Conservation (phyloP, 2,329 filamentous ascomycete species). For the Fulvia fulva region DNA sequence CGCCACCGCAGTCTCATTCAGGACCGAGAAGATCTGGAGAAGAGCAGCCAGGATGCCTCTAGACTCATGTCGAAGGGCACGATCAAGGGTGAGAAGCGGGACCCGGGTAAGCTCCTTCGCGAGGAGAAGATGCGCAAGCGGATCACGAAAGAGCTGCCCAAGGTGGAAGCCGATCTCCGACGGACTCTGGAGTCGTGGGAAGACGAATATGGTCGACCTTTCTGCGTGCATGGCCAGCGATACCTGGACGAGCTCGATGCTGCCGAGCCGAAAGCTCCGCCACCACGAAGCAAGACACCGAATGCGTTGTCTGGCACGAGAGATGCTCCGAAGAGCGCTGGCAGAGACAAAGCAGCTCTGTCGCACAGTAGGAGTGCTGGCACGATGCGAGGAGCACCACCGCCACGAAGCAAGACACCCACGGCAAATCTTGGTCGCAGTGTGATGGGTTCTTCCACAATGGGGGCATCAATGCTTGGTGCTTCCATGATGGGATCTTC, state of each 20-base stretch:
- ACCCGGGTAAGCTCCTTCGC: slow-evolving; percentile 85
- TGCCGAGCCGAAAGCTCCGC: slow-evolving; percentile 55
- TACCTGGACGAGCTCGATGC: slow-evolving; percentile 82
- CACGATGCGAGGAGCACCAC: slow-evolving; percentile 41
- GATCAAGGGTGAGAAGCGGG: slow-evolving; percentile 81
- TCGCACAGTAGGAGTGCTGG: slow-evolving; percentile 33
- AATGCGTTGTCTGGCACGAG: slow-evolving; percentile 27
- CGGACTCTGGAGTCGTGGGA: slow-evolving; percentile 84
- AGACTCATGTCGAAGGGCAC: slow-evolving; percentile 85
- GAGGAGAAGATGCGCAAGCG: slow-evolving; percentile 99
- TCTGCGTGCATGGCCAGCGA: slow-evolving; percentile 85
- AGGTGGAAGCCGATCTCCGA: slow-evolving; percentile 77
- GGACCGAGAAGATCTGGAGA: slow-evolving; percentile 81
- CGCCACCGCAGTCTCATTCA: slow-evolving; percentile 76
- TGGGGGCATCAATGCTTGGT: slow-evolving; percentile 26
- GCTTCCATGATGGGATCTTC: slow-evolving; percentile 30
- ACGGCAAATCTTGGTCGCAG: slow-evolving; percentile 35
- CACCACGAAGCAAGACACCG: slow-evolving; percentile 63
- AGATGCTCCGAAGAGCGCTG: slow-evolving; percentile 31
- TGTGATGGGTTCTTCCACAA: slow-evolving; percentile 15
- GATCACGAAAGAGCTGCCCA: slow-evolving; percentile 92
- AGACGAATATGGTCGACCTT: slow-evolving; percentile 87
- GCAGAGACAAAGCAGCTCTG: slow-evolving; percentile 16
- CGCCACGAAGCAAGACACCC: slow-evolving; percentile 43
- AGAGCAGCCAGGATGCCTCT: slow-evolving; percentile 91